Percentiles rank a stretch among this genome's conserved stretches.
Evolutionary conservation across 176 grass and related monocot genomes (phyloP).

Genomic region (Luzula sylvatica): DNA sequence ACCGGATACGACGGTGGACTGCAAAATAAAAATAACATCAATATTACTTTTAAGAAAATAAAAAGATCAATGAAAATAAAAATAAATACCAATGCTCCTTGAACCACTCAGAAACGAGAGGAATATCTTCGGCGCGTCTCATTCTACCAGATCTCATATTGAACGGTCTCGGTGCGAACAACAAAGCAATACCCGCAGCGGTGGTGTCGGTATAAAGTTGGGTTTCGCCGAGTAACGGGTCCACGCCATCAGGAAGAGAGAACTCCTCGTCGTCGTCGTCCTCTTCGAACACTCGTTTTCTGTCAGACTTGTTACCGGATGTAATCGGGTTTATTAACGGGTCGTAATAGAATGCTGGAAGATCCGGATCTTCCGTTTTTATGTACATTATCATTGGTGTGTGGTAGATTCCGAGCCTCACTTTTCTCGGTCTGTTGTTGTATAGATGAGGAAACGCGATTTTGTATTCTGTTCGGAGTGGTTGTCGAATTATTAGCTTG

Average conservation of each 20-base stretch:
- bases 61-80: not conserved
- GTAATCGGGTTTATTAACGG: slow-evolving; percentile 94
- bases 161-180: slow-evolving; percentile 85
- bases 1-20: slow-evolving; percentile 94
- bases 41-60: not conserved
- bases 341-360: slow-evolving; percentile 98
- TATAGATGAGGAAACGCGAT: slow-evolving; percentile 96
- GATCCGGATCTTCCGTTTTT: slow-evolving; percentile 96
- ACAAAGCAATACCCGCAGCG: slow-evolving; percentile 77
- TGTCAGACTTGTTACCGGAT: slow-evolving; percentile 73
- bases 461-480: slow-evolving; percentile 92
- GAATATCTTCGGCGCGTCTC: slow-evolving; percentile 89
- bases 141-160: slow-evolving; percentile 93
- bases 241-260: slow-evolving; percentile 70
- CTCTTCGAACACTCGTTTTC: slow-evolving; percentile 49
- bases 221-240: slow-evolving; percentile 48
- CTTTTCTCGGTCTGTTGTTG: slow-evolving; percentile 98
- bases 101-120: slow-evolving; percentile 93
- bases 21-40: slow-evolving; percentile 28
- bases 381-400: slow-evolving; percentile 99
- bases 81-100: slow-evolving; percentile 78
- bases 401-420: slow-evolving; percentile 80
- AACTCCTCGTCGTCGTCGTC: slow-evolving; percentile 79
- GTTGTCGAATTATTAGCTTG: slow-evolving; percentile 96
- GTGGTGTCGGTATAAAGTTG: slow-evolving; percentile 90